Base-by-base conservation (phyloP, 2,329 filamentous ascomycete genomes). In the Pestalotiopsis sp. region DNA sequence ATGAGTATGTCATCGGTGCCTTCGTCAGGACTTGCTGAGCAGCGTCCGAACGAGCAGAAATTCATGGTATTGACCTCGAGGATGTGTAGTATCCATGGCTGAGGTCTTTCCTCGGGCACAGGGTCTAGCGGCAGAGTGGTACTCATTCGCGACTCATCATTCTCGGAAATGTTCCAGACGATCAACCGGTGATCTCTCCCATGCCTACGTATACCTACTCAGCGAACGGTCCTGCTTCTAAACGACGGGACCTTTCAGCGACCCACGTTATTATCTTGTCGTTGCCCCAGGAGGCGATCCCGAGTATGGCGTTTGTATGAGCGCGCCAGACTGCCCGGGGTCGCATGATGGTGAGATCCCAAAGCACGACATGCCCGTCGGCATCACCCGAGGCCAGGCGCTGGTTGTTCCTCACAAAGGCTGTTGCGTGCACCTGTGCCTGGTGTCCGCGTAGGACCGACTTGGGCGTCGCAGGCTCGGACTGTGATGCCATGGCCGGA, bases 1-100 rank as follows among this genome's bases (percentile, higher is more conserved):
- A 98, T 79, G 4, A 97, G 81, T 4, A 93, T 83, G 68, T 85
- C 83, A 9, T 81, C 75, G 2, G 73, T 70, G 1, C 73, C 67
- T 4, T 75, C 70, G 20, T 78, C 71, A 6, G 79, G 74, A 7
- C 70, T 69, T 58, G 80, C 77, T 69, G 83, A 69, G 76, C 91
- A 91, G 70, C 87, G 85, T 2, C 92, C 86, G 78, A 97, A 97
- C 1, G 92, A 87, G 78, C 96, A 99, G 78, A 98, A 99, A 77
- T 98, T 99, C 82, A 98, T 88, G 1, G 95, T 94, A 76, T 98
- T 98, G 58, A 98, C 94, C 4, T 92, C 86, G 4, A 99, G 83
- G 4, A 93, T 87, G 79, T 97, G 89, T 25, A 97, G 80, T n/a
- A 98, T 83, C 94, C 93, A 97, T 38, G 96, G 96, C 74, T 91